Evolutionary conservation across 768 basidiomycete species (phyloP).

Genomic region (Termitomyces sp.): DNA sequence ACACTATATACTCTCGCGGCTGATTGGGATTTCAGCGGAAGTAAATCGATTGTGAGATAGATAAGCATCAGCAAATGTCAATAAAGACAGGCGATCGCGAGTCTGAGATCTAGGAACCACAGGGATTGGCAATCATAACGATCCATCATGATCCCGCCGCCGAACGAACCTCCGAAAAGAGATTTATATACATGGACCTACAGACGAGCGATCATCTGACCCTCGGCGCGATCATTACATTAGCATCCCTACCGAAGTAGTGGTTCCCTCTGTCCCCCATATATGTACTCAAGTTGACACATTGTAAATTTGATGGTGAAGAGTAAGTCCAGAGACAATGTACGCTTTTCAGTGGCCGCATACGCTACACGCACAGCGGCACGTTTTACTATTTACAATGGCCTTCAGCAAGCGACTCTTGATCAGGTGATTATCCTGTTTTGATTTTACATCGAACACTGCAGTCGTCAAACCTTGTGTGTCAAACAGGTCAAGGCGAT

Average conservation of each 20-base stretch:
- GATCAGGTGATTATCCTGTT: not conserved
- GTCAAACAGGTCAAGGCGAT: not conserved
- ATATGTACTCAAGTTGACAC: not conserved
- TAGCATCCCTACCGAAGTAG: not conserved
- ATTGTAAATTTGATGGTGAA: not conserved
- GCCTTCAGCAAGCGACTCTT: not conserved
- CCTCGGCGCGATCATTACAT: slow-evolving; percentile 9
- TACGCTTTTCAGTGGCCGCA: too few species aligned
- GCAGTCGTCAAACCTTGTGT: not conserved
- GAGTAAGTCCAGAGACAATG: not conserved
- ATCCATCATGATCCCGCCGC: slow-evolving; percentile 8
- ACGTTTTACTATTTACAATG: not conserved
- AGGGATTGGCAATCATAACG: slow-evolving; percentile 11
- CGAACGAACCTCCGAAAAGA: slow-evolving; percentile 3
- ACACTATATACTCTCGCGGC: not conserved
- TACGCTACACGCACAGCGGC: not conserved
- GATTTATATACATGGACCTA: slow-evolving; percentile 4
- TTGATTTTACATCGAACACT: not conserved
- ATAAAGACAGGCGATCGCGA: slow-evolving; percentile 4
- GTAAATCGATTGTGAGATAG: not conserved
- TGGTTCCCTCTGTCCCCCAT: too few species aligned
- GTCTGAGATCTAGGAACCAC: slow-evolving; percentile 13
- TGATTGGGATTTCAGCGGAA: not conserved
- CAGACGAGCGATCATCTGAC: slow-evolving; percentile 12
- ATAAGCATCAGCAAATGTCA: slow-evolving; percentile 2